phyloP scores from a whole-genome alignment of 768 basidiomycete genomes.

The Tephrocybe sp. region DNA sequence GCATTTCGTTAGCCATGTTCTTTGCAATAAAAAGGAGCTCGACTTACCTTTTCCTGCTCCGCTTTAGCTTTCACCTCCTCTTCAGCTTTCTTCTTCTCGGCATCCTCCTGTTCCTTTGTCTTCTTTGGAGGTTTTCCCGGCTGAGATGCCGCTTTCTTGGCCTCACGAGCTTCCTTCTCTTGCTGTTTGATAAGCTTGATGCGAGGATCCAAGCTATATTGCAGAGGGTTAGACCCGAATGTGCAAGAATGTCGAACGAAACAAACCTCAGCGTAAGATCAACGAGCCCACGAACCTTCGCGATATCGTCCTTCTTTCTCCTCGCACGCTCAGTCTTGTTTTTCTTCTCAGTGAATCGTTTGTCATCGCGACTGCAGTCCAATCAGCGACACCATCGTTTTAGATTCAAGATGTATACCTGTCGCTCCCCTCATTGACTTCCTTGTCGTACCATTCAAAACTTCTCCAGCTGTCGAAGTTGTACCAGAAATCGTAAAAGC shows the following conservation, averaged over 20 bases:
- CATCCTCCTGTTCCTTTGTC: slow-evolving; percentile 70
- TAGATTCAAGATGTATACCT: slow-evolving; percentile 40
- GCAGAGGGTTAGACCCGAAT: background rate
- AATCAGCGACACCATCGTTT: too few relatives aligned
- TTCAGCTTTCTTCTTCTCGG: slow-evolving; percentile 71
- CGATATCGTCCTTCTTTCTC: slow-evolving; percentile 96
- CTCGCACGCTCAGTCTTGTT: slow-evolving; percentile 96
- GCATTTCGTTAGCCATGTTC: background rate
- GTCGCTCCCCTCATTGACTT: slow-evolving; percentile 96
- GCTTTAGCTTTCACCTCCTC: slow-evolving; percentile 74
- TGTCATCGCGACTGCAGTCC: slow-evolving; percentile 85
- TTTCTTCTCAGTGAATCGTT: slow-evolving; percentile 99
- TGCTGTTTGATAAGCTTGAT: slow-evolving; percentile 97
- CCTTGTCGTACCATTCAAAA: slow-evolving; percentile 98
- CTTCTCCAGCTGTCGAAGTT: slow-evolving; percentile 98
- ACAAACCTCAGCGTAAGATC: slow-evolving; percentile 69
- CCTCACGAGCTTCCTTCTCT: slow-evolving; percentile 91
- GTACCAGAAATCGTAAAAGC: slow-evolving; percentile 99
- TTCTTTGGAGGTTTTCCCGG: slow-evolving; percentile 57
- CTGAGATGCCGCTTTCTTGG: slow-evolving; percentile 63
- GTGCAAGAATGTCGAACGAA: background rate
- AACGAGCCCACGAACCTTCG: slow-evolving; percentile 82
- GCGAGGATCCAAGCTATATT: slow-evolving; percentile 71
- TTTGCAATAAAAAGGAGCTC: background rate
- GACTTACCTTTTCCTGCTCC: slow-evolving; percentile 75